phyloP scores from a whole-genome alignment of 1,139 yeast genomes.

The Saccharomyces pastorianus region DNA sequence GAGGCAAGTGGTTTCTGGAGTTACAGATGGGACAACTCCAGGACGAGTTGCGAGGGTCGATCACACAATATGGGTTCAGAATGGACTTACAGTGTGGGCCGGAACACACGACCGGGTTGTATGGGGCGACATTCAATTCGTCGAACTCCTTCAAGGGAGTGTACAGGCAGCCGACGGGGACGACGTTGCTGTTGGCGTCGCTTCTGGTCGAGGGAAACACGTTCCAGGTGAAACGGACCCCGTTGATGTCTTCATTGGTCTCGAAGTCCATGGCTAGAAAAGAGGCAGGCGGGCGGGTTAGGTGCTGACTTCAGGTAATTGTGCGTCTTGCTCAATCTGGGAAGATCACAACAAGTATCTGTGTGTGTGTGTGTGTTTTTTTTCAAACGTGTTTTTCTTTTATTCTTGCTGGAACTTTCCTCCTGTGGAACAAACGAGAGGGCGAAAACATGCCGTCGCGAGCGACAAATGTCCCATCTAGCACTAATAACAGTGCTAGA shows the following conservation, averaged over 20 bases:
- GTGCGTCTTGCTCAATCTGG: not conserved
- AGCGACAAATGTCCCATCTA: too few species aligned
- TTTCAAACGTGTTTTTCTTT: constrained; percentile 1
- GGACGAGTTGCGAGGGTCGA: constrained; percentile 71
- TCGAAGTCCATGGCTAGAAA: constrained; percentile 54
- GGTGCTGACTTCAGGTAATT: not conserved
- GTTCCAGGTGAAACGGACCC: constrained; percentile 88
- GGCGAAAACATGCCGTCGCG: not conserved
- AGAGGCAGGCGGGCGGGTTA: not conserved
- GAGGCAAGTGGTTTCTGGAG: constrained; percentile 77
- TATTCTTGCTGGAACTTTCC: constrained; percentile 2
- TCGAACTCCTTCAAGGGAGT: constrained; percentile 82
- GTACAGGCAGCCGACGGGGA: constrained; percentile 89
- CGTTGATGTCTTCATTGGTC: constrained; percentile 77
- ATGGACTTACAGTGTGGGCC: constrained; percentile 74
- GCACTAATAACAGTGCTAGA: too few species aligned
- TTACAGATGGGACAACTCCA: constrained; percentile 92
- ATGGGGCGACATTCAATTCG: constrained; percentile 71
- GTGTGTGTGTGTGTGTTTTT: too few species aligned
- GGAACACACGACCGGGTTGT: constrained; percentile 86
- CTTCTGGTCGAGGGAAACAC: constrained; percentile 79
- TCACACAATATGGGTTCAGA: constrained; percentile 78
- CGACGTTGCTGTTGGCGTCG: constrained; percentile 87
- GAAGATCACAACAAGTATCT: not conserved
- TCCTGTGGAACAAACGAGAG: not conserved